Percentiles rank a stretch among this genome's conserved stretches.
These are phyloP conservation scores for Zasmidium cellare DNA, from an alignment of 2,329 filamentous ascomycete genomes.

Conservation along the genomic window DNA sequence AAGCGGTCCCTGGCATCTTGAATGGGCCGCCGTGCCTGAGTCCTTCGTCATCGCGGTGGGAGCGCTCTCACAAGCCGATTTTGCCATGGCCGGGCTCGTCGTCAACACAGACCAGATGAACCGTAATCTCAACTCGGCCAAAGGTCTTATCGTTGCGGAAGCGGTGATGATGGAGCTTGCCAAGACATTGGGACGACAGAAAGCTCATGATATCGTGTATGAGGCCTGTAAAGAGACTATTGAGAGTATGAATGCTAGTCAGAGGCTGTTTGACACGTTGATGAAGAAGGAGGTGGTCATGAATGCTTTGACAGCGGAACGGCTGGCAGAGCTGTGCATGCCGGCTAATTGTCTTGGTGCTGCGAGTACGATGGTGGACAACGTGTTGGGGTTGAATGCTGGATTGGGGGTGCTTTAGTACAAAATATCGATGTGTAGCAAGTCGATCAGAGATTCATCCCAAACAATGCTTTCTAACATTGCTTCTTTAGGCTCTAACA, in stretches of 20 bases:
- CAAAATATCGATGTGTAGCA: too few species aligned
- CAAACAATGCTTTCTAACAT: too few species aligned
- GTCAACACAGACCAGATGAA: conserved; percentile 30
- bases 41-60: conserved; percentile 28
- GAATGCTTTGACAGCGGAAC: conserved; percentile 12
- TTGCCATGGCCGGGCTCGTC: conserved; percentile 28
- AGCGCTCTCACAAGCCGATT: conserved; percentile 28
- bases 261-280: conserved; percentile 17
- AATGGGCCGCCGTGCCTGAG: conserved; percentile 35
- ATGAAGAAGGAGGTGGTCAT: conserved; percentile 19
- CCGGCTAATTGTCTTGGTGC: conserved; percentile 29
- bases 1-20: conserved; percentile 35
- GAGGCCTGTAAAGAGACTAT: conserved; percentile 34
- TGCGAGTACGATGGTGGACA: conserved; percentile 26
- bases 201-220: conserved; percentile 39
- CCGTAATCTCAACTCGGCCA: conserved; percentile 33
- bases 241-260: conserved; percentile 14
- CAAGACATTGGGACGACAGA: conserved; percentile 35
- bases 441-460: too few species aligned
- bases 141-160: conserved; percentile 38
- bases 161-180: conserved; percentile 43
- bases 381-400: conserved; percentile 13
- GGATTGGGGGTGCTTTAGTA: not conserved
- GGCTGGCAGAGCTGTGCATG: conserved; percentile 26
- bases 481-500: too few species aligned